These are phyloP conservation scores for Amaranthus cruentus DNA, from an alignment of 148 eudicot species.

Conservation along the genomic window DNA sequence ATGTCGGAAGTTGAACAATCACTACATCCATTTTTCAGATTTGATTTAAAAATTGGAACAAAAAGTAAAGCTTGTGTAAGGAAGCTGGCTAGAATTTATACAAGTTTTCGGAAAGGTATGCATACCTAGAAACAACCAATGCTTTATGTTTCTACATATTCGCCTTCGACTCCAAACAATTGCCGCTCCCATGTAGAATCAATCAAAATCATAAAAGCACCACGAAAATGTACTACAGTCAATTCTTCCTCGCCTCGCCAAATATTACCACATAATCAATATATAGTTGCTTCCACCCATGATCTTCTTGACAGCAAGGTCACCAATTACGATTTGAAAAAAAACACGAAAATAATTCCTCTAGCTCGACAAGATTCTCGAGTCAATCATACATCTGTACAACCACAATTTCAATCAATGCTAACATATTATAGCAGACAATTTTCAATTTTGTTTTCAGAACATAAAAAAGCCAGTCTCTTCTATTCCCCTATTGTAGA, in stretches of 20 bases:
- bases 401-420: constrained; percentile 14
- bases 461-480: not conserved
- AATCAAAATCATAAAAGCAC: constrained; percentile 10
- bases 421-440: not conserved
- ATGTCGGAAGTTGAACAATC: not conserved
- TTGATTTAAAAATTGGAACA: not conserved
- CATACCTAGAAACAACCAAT: constrained; percentile 19
- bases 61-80: not conserved
- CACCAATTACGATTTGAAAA: constrained; percentile 1
- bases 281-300: constrained; percentile 12
- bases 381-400: constrained; percentile 45
- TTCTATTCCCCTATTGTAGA: no score
- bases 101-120: constrained; percentile 17
- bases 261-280: not conserved
- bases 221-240: constrained; percentile 1
- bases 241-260: constrained; percentile 9
- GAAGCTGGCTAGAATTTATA: constrained; percentile 21
- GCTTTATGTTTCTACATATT: not conserved
- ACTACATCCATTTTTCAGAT: not conserved
- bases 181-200: not conserved
- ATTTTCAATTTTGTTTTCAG: no score
- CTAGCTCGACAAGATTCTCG: constrained; percentile 18
- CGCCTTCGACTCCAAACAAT: constrained; percentile 6
- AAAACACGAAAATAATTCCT: not conserved
- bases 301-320: constrained; percentile 12